Evolutionary conservation across 208 protist genomes (phyloP).

Genomic region (Wallacemonas sp.): DNA sequence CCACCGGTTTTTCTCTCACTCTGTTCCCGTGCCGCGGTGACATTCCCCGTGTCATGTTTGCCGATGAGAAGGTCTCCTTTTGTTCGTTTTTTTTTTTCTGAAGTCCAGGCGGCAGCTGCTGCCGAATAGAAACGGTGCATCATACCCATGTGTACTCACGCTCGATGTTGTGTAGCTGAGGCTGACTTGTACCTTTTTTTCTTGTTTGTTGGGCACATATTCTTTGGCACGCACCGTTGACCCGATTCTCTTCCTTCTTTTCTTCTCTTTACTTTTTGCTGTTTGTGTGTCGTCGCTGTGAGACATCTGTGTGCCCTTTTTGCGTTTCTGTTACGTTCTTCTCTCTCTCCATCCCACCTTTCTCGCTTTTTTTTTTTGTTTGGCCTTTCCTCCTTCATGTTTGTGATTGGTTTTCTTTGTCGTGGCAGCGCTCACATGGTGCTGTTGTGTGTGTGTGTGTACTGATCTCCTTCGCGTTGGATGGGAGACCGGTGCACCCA

Average conservation of each 20-base stretch:
- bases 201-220: background rate
- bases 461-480: too few relatives aligned
- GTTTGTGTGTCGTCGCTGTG: background rate
- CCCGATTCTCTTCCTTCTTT: background rate
- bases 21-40: background rate
- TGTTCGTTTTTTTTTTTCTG: background rate
- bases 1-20: background rate
- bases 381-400: background rate
- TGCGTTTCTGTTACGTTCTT: conserved; percentile 6
- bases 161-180: too few relatives aligned
- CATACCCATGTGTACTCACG: too few relatives aligned
- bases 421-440: background rate
- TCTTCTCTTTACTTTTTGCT: background rate
- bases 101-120: background rate
- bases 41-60: too few relatives aligned
- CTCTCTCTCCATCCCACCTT: background rate
- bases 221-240: too few relatives aligned
- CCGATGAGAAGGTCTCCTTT: background rate
- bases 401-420: background rate
- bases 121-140: too few relatives aligned
- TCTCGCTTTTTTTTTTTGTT: background rate
- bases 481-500: too few relatives aligned
- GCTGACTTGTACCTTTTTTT: too few relatives aligned
- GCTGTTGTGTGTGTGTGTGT: background rate
- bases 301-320: background rate